Base-by-base conservation (phyloP, 2,329 filamentous ascomycete genomes). In the Fonsecaea multimorphosa region DNA sequence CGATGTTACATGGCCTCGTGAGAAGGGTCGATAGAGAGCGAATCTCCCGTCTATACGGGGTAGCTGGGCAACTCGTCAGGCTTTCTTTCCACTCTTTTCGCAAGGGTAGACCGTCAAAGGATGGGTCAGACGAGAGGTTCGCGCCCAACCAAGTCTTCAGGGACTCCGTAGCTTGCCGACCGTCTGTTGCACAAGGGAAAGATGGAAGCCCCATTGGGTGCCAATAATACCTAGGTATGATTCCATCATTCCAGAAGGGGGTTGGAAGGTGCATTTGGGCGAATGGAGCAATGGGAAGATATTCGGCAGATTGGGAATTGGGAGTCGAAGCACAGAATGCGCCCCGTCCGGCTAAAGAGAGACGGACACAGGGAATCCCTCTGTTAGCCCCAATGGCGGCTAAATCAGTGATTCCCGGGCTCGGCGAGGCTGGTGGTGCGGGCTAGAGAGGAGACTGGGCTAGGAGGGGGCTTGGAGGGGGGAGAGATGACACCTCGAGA, bases 281-380 rank as follows among this genome's bases (percentile, higher is more conserved):
- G 36, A 46, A 32, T 24, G 32, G 34, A 55, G 27, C 19, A 34
- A 29, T 46, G 49, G 58, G 58, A 22, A 46, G 58, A 61, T 55
- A 46, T 61, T 61, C 58, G 58, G 58, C 58, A 61, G 58, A 61
- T 52, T 61, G 31, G 27, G 16, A 32, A 31, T n/a, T n/a, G n/a
- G n/a, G n/a, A n/a, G n/a, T n/a, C n/a, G 27, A 11, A 32, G 29
- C 58, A 34, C 22, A 52, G n/a, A 60, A 49, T 22, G n/a, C 19
- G 44, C 9, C 29, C 58, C 58, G 58, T 31, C 49, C 58, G 58
- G 58, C 14, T 60, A 60, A 60, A 60, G 58, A 44, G 24, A 44
- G 40, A 58, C 24, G 44, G 29, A 31, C 24, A 40, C 24, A 36
- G 29, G 29, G 32, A 22, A 34, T 29, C 58, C 31, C 32, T 27